A percentile compares a stretch with the other conserved stretches of the same genome.
These are phyloP conservation scores for Diplosphaera chodatii DNA, from an alignment of 139 green algal species.

Conservation along the genomic window DNA sequence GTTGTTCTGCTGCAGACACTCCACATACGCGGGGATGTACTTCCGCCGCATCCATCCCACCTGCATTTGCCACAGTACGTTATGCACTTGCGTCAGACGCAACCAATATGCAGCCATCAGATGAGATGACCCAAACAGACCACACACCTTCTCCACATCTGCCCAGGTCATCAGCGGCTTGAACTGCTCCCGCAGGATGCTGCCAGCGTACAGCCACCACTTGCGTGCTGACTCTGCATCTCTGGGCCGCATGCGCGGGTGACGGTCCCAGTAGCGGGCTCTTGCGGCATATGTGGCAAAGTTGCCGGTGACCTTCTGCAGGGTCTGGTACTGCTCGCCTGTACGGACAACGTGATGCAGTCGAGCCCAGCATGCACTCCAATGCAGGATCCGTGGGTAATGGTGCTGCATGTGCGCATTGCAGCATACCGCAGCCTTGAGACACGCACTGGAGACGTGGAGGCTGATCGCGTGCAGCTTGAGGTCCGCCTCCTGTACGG, in stretches of 20 bases:
- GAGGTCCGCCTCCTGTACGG: slow-evolving; percentile 29
- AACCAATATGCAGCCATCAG: no score
- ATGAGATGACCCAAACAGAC: neutral
- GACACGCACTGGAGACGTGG: slow-evolving; percentile 31
- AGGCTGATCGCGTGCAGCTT: slow-evolving; percentile 42
- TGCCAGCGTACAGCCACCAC: slow-evolving; percentile 79
- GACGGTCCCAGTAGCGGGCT: slow-evolving; percentile 44
- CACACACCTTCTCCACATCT: slow-evolving; percentile 22
- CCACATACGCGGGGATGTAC: slow-evolving; percentile 66
- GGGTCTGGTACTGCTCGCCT: slow-evolving; percentile 61
- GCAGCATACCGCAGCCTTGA: neutral
- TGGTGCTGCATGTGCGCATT: neutral
- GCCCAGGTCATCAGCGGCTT: slow-evolving; percentile 34
- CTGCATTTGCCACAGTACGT: neutral
- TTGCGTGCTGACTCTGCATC: slow-evolving; percentile 28
- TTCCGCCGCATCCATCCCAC: slow-evolving; percentile 38
- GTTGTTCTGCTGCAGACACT: slow-evolving; percentile 20
- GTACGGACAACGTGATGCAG: no score
- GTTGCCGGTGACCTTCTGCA: slow-evolving; percentile 60
- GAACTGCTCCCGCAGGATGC: slow-evolving; percentile 34
- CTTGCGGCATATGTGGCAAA: slow-evolving; percentile 54
- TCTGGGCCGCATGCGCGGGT: slow-evolving; percentile 37
- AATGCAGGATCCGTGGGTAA: no score
- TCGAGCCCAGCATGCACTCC: no score
- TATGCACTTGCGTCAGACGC: no score